Percentiles rank a stretch among this genome's conserved stretches.
These are phyloP conservation scores for Termitomyces sp. DNA, from an alignment of 768 basidiomycete genomes.

Conservation along the genomic window DNA sequence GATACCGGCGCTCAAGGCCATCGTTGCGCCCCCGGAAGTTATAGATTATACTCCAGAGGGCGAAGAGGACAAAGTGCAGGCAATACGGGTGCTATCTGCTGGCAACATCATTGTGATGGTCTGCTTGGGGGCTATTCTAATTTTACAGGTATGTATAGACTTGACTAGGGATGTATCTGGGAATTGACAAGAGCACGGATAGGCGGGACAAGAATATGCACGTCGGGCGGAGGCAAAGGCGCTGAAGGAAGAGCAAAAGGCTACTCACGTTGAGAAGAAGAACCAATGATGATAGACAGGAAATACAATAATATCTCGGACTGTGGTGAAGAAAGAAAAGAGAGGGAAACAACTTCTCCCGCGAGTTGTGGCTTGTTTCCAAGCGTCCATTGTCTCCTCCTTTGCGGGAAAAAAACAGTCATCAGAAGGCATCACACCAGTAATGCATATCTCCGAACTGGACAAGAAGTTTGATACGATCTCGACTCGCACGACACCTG, in stretches of 20 bases:
- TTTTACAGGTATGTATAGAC: slow-evolving; percentile 57
- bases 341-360: neutral
- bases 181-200: slow-evolving; percentile 12
- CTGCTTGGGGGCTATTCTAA: slow-evolving; percentile 58
- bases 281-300: slow-evolving; percentile 23
- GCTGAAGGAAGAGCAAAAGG: slow-evolving; percentile 19
- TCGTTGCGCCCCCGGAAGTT: slow-evolving; percentile 52
- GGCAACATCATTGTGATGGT: slow-evolving; percentile 82
- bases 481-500: slow-evolving; percentile 1
- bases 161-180: neutral
- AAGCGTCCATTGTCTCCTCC: neutral
- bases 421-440: slow-evolving; percentile 1
- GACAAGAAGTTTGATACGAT: neutral
- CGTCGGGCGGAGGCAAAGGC: slow-evolving; percentile 53
- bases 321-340: neutral
- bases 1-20: slow-evolving; percentile 71
- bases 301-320: neutral
- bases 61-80: slow-evolving; percentile 63
- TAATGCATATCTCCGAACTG: neutral
- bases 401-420: neutral
- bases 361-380: neutral
- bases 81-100: slow-evolving; percentile 77
- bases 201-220: slow-evolving; percentile 88
- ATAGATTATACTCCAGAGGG: slow-evolving; percentile 38
- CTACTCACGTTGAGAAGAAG: slow-evolving; percentile 28